Conservation (phyloP, 352 stramenopile genomes). For the Pythium insidiosum region DNA sequence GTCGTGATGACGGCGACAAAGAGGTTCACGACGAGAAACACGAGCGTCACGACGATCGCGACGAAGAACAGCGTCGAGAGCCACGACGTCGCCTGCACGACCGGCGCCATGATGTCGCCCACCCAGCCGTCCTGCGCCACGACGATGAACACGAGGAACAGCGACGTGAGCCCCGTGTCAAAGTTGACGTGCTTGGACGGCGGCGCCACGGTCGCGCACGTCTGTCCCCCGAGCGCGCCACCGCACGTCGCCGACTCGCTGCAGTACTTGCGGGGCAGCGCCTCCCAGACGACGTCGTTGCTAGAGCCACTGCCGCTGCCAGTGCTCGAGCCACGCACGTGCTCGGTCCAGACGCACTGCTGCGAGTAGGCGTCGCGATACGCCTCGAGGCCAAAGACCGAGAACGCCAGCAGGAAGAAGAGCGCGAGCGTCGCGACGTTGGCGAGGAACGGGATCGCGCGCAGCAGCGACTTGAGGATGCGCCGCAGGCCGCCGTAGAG, state of each 20-base stretch:
- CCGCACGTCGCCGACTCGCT: slow-evolving; percentile 30
- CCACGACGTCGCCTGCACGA: slow-evolving; percentile 48
- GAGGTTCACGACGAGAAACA: slow-evolving; percentile 77
- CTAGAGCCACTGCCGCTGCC: too few species aligned
- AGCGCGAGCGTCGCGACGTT: slow-evolving; percentile 66
- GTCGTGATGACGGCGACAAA: slow-evolving; percentile 82
- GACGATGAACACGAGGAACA: slow-evolving; percentile 77
- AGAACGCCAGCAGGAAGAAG: slow-evolving; percentile 73
- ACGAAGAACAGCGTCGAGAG: slow-evolving; percentile 62
- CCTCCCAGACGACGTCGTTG: slow-evolving; percentile 13
- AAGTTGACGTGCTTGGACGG: slow-evolving; percentile 60
- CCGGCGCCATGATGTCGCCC: slow-evolving; percentile 69
- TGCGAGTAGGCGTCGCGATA: slow-evolving; percentile 42
- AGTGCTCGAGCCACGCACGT: too few species aligned
- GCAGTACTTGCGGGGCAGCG: slow-evolving; percentile 46
- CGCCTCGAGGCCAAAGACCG: slow-evolving; percentile 67
- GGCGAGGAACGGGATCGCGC: slow-evolving; percentile 62
- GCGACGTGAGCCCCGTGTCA: slow-evolving; percentile 49
- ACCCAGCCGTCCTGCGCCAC: slow-evolving; percentile 76
- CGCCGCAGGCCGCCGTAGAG: slow-evolving; percentile 52
- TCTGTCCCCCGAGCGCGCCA: not conserved
- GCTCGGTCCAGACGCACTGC: slow-evolving; percentile 25
- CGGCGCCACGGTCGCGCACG: slow-evolving; percentile 20
- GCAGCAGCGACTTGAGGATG: slow-evolving; percentile 55
- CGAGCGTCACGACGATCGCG: slow-evolving; percentile 62